Percentiles rank a stretch among this genome's conserved stretches.
Evolutionary conservation across 179 eudicot genomes (phyloP).

Genomic region (Amaranthus tricolor): DNA sequence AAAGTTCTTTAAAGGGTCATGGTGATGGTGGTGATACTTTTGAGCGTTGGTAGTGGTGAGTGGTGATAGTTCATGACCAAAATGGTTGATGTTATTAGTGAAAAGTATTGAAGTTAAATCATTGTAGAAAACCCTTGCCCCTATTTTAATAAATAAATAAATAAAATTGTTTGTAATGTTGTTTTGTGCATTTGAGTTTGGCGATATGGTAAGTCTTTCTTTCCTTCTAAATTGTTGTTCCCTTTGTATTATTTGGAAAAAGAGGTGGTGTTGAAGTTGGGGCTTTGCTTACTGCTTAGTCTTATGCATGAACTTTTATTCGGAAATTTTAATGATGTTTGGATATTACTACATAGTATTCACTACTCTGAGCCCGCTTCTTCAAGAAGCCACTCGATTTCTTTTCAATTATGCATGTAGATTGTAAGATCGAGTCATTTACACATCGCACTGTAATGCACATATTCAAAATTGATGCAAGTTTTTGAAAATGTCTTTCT

Average conservation of each 20-base stretch:
- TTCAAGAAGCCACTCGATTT: background rate
- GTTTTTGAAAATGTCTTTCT: background rate
- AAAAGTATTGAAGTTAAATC: background rate
- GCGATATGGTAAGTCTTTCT: background rate
- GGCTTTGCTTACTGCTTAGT: background rate
- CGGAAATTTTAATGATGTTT: background rate
- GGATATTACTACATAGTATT: background rate
- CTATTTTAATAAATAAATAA: background rate
- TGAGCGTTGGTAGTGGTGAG: conserved; percentile 56
- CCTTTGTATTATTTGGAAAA: background rate
- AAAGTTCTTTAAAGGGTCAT: conserved; percentile 17
- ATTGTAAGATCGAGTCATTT: background rate
- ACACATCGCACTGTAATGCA: background rate
- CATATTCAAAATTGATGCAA: background rate
- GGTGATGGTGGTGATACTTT: conserved; percentile 22
- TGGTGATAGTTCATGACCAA: background rate
- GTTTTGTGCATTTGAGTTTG: background rate
- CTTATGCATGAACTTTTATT: background rate
- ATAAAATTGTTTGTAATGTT: background rate
- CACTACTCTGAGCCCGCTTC: too few relatives aligned
- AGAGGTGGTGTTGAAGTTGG: background rate
- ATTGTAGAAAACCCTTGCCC: background rate
- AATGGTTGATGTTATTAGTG: background rate
- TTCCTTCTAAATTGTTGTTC: background rate
- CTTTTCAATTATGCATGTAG: background rate